A percentile compares a stretch with the other conserved stretches of the same genome.
phyloP scores from a whole-genome alignment of 768 basidiomycete species.

The Termitomyces heimii region DNA sequence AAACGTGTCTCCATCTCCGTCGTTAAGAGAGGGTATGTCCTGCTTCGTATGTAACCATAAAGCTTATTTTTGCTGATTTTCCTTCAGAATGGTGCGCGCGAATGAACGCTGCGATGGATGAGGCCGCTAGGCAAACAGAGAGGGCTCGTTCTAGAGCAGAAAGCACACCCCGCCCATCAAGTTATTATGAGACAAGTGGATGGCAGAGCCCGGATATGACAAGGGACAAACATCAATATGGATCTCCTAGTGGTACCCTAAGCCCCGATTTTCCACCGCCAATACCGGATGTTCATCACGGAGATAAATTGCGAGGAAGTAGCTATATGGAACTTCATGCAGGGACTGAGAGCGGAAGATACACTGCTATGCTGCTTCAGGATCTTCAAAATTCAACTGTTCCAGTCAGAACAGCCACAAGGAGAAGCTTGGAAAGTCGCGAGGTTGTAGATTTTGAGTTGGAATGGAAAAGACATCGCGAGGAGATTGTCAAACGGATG shows the following conservation, averaged over 20 bases:
- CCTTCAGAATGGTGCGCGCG: constrained; percentile 2
- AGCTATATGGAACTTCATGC: too few relatives aligned
- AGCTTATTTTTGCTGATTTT: not conserved
- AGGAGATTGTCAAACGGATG: not conserved
- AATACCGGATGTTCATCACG: not conserved
- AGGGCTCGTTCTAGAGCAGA: not conserved
- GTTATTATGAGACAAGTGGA: not conserved
- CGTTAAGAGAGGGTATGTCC: constrained; percentile 1
- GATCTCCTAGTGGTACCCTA: too few relatives aligned
- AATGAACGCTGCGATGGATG: not conserved
- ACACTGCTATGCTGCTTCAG: not conserved
- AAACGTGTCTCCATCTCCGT: not conserved
- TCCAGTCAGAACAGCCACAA: not conserved
- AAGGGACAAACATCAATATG: not conserved
- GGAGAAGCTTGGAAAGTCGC: not conserved
- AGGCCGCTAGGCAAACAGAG: constrained; percentile 6
- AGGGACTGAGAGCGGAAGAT: not conserved
- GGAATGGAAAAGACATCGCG: not conserved
- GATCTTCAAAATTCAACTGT: not conserved
- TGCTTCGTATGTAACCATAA: not conserved
- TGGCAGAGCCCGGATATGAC: not conserved
- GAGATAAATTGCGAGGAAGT: not conserved
- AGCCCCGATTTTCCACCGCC: not conserved
- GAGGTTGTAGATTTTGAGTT: not conserved
- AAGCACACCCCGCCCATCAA: not conserved